These are phyloP conservation scores for Aureobasidium sp. DNA, from an alignment of 2,329 filamentous ascomycete genomes.

Conservation along the genomic window DNA sequence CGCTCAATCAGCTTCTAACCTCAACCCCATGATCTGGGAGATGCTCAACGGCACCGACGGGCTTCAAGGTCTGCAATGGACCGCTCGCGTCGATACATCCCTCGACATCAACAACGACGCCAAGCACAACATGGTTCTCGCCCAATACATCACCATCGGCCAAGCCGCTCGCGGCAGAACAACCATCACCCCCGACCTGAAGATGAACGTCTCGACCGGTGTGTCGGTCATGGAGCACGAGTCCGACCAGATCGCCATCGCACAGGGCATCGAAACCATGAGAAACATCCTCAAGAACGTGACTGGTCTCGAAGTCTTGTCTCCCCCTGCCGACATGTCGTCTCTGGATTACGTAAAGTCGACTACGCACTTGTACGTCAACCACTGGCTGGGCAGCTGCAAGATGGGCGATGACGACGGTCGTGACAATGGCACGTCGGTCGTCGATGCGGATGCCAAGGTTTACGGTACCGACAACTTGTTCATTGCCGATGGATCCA, in stretches of 20 bases:
- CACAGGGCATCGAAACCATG: constrained; percentile 11
- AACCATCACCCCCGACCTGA: constrained; percentile 11
- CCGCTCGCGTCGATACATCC: constrained; percentile 15
- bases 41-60: constrained; percentile 3
- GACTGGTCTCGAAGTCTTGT: not conserved
- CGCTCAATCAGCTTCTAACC: constrained; percentile 7
- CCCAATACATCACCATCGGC: constrained; percentile 13
- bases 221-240: not conserved
- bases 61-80: constrained; percentile 10
- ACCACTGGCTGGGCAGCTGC: constrained; percentile 16
- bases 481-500: constrained; percentile 17
- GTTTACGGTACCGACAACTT: constrained; percentile 18
- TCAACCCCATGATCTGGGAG: constrained; percentile 16
- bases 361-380: constrained; percentile 9
- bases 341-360: constrained; percentile 10
- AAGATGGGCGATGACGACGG: constrained; percentile 15
- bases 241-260: constrained; percentile 2
- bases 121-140: constrained; percentile 13
- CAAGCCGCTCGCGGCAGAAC: constrained; percentile 6
- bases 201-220: constrained; percentile 4
- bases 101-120: constrained; percentile 5
- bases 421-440: constrained; percentile 5
- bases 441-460: constrained; percentile 14
- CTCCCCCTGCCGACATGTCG: constrained; percentile 8
- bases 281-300: constrained; percentile 3